Evolutionary conservation across 148 eudicot genomes (phyloP), one percentile per base, ranked within the genome.

Genomic region (Diospyros lotus): DNA sequence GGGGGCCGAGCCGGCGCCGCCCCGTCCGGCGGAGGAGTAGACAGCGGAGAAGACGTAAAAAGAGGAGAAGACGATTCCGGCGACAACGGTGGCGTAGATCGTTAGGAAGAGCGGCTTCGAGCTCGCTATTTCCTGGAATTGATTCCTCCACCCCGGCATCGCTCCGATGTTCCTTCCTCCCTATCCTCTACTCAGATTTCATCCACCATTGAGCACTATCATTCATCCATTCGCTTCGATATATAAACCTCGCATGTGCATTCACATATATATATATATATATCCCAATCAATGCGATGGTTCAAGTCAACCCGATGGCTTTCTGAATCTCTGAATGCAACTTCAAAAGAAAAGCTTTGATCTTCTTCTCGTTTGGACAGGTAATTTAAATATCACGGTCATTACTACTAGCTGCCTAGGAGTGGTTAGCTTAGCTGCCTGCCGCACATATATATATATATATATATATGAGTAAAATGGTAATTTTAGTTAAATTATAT

Each of bases 41-140:
- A 92, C 66, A 7, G 97, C 90, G 75, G 98, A 94, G 73, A 92
- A 89, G 11, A 94, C 96, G 68, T 88, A 92, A 46, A 90, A 50
- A 9, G 89, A 85, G 6, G 98, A 90, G 58, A 90, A 63, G 10
- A 94, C 9, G 4, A 92, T 80, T 64, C 97, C 98, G 52, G 85
- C 14, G 14, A 94, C 48, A 28, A 92, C 86, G 10, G 91, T 82
- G 42, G 84, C 93, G 75, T 94, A 94, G 67, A 94, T 82, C 73
- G 96, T 90, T 9, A 86, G 0, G 71, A 92, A 92, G 78, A 94
- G 73, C 73, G 97, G 98, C 92, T 82, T 92, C 39, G 96, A 89
- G 42, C 77, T 89, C 3, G 89, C 82, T 8, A 75, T 77, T 52
- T 88, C 97, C 66, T 81, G 80, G 51, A 80, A 80, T 64, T 83